Evolutionary conservation across 1,284 basidiomycete genomes (phyloP).

Genomic region (Serendipita sp.): DNA sequence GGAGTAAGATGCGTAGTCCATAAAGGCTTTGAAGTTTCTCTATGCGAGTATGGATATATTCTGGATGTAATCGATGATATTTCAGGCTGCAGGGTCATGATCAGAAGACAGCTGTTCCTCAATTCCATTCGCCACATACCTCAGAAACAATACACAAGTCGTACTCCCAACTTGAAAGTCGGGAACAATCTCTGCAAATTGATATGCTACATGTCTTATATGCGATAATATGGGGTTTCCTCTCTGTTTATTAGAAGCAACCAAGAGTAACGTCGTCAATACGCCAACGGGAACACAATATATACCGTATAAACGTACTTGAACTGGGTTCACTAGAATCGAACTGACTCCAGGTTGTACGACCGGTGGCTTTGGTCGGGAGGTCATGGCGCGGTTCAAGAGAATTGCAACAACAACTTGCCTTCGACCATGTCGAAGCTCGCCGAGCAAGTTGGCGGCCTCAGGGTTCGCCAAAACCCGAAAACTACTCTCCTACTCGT

Average conservation of each 20-base stretch:
- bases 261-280: slow-evolving; percentile 8
- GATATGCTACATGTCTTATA: slow-evolving; percentile 81
- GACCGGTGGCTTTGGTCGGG: slow-evolving; percentile 36
- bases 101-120: neutral
- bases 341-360: slow-evolving; percentile 61
- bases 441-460: neutral
- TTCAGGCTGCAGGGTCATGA: slow-evolving; percentile 46
- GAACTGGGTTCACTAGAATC: slow-evolving; percentile 56
- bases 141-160: slow-evolving; percentile 83
- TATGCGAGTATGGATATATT: slow-evolving; percentile 88
- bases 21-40: slow-evolving; percentile 73
- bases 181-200: slow-evolving; percentile 85
- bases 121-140: slow-evolving; percentile 32
- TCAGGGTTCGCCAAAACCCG: neutral
- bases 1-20: slow-evolving; percentile 73
- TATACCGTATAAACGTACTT: slow-evolving; percentile 27
- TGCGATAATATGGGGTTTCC: slow-evolving; percentile 78
- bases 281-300: slow-evolving; percentile 4
- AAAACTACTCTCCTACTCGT: neutral
- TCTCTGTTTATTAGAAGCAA: slow-evolving; percentile 33
- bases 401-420: neutral
- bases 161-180: slow-evolving; percentile 96
- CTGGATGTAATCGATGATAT: slow-evolving; percentile 94
- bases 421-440: neutral
- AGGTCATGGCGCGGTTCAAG: neutral